Conservation (phyloP, 176 grass and related monocot species). For the Thalia dealbata region DNA sequence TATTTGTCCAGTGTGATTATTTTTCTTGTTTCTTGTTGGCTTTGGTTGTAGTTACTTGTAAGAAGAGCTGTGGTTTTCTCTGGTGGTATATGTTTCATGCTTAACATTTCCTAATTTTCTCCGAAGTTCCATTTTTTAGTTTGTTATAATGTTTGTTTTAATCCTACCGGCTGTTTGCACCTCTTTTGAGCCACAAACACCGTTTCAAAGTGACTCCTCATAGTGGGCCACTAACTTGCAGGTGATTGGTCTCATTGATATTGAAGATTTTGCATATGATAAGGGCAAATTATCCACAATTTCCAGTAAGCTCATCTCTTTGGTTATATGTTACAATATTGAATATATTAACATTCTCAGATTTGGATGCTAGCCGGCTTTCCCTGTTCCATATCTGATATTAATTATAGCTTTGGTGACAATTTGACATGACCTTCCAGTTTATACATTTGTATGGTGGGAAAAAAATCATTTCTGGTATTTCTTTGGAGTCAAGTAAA, state of each 20-base stretch:
- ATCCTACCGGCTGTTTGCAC: not conserved
- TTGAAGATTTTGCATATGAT: constrained; percentile 74
- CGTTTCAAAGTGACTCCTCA: not conserved
- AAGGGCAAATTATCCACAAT: constrained; percentile 21
- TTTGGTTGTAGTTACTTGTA: constrained; percentile 7
- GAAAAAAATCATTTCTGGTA: not conserved
- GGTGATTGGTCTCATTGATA: constrained; percentile 51
- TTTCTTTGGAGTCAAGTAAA: not conserved
- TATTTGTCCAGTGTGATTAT: not conserved
- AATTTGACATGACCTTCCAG: not conserved
- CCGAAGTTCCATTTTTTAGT: not conserved
- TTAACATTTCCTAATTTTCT: not conserved
- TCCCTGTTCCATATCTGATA: not conserved
- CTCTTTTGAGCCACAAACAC: not conserved
- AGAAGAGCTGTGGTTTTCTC: not conserved
- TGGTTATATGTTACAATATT: not conserved
- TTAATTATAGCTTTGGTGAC: not conserved
- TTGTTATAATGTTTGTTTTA: not conserved
- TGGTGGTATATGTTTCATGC: not conserved
- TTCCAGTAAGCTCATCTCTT: constrained; percentile 31
- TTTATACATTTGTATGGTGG: not conserved
- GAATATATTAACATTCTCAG: not conserved
- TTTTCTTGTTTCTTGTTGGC: not conserved
- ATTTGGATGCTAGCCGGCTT: not conserved
- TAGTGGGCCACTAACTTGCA: constrained; percentile 17